A percentile compares a stretch with the other conserved stretches of the same genome.
Evolutionary conservation across 768 basidiomycete genomes (phyloP).

Genomic region (Sporobolomyces pararoseus): DNA sequence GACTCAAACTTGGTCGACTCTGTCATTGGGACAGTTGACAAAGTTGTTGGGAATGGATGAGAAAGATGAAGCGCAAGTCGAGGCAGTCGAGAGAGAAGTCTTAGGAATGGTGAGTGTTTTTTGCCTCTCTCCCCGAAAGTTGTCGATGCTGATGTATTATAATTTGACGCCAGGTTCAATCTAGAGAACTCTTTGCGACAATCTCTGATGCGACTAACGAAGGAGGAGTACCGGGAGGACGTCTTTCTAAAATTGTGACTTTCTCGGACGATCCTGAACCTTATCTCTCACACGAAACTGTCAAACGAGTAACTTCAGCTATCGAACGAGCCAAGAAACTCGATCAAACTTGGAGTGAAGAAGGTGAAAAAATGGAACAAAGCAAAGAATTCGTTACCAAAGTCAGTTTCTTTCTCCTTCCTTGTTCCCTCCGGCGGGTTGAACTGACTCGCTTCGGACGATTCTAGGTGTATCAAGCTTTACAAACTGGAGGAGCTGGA

Average conservation of each 20-base stretch:
- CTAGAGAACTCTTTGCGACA: constrained; percentile 64
- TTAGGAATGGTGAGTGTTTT: constrained; percentile 64
- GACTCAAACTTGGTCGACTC: constrained; percentile 75
- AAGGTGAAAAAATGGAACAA: constrained; percentile 51
- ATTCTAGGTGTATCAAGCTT: constrained; percentile 4
- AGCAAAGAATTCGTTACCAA: constrained; percentile 71
- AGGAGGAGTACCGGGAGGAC: too few relatives aligned
- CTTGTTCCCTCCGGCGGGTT: not conserved
- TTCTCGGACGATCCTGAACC: constrained; percentile 40
- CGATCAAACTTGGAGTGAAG: constrained; percentile 1
- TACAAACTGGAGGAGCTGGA: not conserved
- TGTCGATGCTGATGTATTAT: too few relatives aligned
- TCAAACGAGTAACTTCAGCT: constrained; percentile 58
- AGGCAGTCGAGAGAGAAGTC: constrained; percentile 58
- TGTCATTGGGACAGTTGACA: constrained; percentile 69
- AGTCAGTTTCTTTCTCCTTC: constrained; percentile 51
- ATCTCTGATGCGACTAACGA: constrained; percentile 53
- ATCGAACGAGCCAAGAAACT: constrained; percentile 51
- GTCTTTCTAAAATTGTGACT: constrained; percentile 11
- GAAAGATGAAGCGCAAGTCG: constrained; percentile 32
- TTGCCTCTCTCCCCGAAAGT: not conserved
- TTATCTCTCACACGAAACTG: constrained; percentile 57
- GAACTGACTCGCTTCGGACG: not conserved
- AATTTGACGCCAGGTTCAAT: constrained; percentile 59
- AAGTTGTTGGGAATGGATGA: constrained; percentile 50